phyloP scores from a whole-genome alignment of 2,329 filamentous ascomycete species.

The Gnomoniopsis smithogilvyi region DNA sequence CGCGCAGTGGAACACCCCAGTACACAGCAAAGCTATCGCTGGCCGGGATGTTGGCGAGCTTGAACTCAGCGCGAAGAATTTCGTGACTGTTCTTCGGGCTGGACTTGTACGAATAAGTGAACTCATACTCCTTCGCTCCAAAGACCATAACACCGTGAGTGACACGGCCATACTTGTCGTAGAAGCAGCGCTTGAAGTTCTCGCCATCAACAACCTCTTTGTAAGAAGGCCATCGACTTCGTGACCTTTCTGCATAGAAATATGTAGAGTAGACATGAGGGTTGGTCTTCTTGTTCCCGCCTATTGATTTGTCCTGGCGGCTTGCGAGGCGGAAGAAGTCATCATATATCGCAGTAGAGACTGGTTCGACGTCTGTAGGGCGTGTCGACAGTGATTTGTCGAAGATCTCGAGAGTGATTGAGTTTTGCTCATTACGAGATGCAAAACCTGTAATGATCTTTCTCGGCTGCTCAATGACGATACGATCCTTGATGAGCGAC shows the following conservation, averaged over 20 bases:
- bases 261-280: conserved; percentile 22
- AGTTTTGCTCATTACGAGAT: conserved; percentile 21
- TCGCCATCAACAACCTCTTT: conserved; percentile 24
- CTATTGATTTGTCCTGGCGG: conserved; percentile 21
- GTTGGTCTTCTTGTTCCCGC: conserved; percentile 16
- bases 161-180: conserved; percentile 33
- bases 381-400: conserved; percentile 23
- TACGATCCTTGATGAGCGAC: conserved; percentile 25
- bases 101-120: conserved; percentile 33
- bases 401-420: conserved; percentile 28
- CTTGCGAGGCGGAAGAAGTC: conserved; percentile 24
- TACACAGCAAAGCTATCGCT: conserved; percentile 30
- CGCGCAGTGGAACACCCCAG: conserved; percentile 30
- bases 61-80: conserved; percentile 31
- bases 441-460: conserved; percentile 31
- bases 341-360: conserved; percentile 28
- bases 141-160: conserved; percentile 28
- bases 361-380: conserved; percentile 20
- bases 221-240: conserved; percentile 24
- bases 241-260: conserved; percentile 22
- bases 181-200: conserved; percentile 26
- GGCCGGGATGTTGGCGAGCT: conserved; percentile 14
- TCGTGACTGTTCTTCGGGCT: conserved; percentile 30
- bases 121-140: conserved; percentile 27
- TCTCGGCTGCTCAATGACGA: conserved; percentile 29